Percentiles rank a stretch among this genome's conserved stretches.
phyloP scores from a whole-genome alignment of 2,329 filamentous ascomycete genomes.

The Colletotrichum spinosum region DNA sequence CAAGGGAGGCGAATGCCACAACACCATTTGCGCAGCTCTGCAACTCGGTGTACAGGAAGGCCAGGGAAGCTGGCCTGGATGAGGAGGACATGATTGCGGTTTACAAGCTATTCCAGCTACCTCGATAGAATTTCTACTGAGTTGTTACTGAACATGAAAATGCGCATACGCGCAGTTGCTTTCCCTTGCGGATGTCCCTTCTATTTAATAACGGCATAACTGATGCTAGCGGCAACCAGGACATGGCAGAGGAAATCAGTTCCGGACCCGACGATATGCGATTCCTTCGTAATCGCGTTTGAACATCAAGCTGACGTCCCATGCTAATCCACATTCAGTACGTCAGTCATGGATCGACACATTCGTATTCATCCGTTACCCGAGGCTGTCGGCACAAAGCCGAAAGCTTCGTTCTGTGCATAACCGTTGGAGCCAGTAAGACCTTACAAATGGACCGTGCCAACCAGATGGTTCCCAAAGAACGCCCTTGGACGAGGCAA shows the following conservation, averaged over 20 bases:
- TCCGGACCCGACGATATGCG: too few species aligned
- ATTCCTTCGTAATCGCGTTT: too few species aligned
- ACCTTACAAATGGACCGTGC: constrained; percentile 64
- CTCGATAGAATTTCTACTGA: background rate
- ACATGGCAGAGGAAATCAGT: too few species aligned
- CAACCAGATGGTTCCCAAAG: constrained; percentile 63
- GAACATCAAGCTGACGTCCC: too few species aligned
- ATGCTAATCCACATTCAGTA: too few species aligned
- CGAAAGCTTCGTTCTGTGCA: constrained; percentile 44
- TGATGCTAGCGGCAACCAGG: too few species aligned
- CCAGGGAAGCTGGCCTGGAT: constrained; percentile 40
- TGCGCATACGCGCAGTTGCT: background rate
- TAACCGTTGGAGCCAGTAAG: constrained; percentile 59
- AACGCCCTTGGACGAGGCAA: constrained; percentile 60
- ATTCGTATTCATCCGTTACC: constrained; percentile 52
- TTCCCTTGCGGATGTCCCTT: too few species aligned
- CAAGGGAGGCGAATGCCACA: constrained; percentile 34
- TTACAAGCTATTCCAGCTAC: constrained; percentile 31
- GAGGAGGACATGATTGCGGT: constrained; percentile 47
- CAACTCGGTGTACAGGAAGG: constrained; percentile 41
- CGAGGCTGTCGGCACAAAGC: too few species aligned
- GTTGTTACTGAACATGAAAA: background rate
- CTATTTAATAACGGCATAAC: too few species aligned
- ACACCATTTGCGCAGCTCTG: constrained; percentile 41
- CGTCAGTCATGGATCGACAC: too few species aligned